Conservation (phyloP, 352 stramenopile species). For the Globisporangium carolinianum region DNA sequence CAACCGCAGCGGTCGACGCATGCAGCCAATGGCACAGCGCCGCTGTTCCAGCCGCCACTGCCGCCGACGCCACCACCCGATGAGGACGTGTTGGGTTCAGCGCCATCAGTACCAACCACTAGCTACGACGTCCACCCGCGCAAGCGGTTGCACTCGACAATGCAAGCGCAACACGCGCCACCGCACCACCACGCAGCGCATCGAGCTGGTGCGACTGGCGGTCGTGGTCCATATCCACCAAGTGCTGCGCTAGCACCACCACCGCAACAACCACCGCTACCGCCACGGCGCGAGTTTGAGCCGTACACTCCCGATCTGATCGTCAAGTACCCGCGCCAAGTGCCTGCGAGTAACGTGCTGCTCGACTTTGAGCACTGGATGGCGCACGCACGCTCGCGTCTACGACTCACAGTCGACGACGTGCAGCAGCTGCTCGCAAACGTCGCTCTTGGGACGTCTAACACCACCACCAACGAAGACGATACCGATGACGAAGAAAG, state of each 20-base stretch:
- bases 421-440: constrained; percentile 57
- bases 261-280: background rate
- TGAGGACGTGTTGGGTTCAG: constrained; percentile 2
- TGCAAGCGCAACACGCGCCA: constrained; percentile 12
- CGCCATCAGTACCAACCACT: background rate
- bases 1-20: background rate
- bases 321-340: constrained; percentile 59
- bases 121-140: constrained; percentile 8
- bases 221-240: constrained; percentile 1
- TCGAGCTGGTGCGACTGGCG: background rate
- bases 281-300: constrained; percentile 21
- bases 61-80: constrained; percentile 1
- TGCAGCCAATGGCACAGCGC: background rate
- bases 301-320: constrained; percentile 55
- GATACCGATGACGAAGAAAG: constrained; percentile 1
- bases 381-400: constrained; percentile 31
- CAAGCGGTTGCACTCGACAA: constrained; percentile 25
- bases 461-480: constrained; percentile 11
- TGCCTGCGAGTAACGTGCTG: constrained; percentile 52
- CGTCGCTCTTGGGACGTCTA: constrained; percentile 16
- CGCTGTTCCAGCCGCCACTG: background rate
- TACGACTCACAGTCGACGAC: constrained; percentile 51
- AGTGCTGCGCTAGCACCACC: background rate
- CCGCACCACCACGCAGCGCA: background rate
- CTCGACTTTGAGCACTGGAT: constrained; percentile 71